Evolutionary conservation across 805 yeast species (phyloP), one percentile per base, ranked within the genome.

Genomic region (Metschnikowia dekortorum): DNA sequence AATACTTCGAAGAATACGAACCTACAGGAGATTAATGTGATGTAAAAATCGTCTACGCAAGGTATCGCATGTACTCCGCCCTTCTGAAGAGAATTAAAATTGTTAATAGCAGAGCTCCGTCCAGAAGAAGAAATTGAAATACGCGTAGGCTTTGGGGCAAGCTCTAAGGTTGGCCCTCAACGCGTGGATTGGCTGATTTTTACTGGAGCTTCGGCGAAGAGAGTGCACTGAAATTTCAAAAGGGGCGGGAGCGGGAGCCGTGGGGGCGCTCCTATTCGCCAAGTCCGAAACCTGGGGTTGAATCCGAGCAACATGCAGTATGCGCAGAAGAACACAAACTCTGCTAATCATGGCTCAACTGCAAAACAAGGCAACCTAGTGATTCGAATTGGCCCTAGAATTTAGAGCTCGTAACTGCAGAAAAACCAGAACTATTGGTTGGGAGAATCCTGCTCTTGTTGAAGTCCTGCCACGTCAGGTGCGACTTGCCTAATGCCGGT

Each of bases 241-340:
- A 46, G 54, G 49, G 47, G 49, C 36, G 42, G 50, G 49, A 44
- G 49, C 36, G 42, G 50, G 29, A 22, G 49, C 33, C 39, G 48
- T 30, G 47, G 52, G 38, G 56, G 46, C 54, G 46, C 51, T 57
- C 57, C 51, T 44, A 57, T 57, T 52, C 54, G 60, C 55, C 61
- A 54, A 57, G 48, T 57, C 61, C 61, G 61, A 57, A 57, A 57
- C 57, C 61, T 57, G 61, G 61, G 61, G 61, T 57, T 44, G 46
- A 36, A 34, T 8, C 46, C 54, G 44, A 34, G n/a, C 34, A 7
- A 13, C 35, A 39, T 57, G 53, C 57, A 56, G 57, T 48, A 33
- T 29, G n/a, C 36, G 32, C 41, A 9, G 44, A 32, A 18, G 39
- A 7, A 11, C 16, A 14, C 32, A 11, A 22, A 16, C 38, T 7